These are phyloP conservation scores for Chimonanthus salicifolius DNA, from an alignment of 164 flowering plant genomes.

Conservation along the genomic window DNA sequence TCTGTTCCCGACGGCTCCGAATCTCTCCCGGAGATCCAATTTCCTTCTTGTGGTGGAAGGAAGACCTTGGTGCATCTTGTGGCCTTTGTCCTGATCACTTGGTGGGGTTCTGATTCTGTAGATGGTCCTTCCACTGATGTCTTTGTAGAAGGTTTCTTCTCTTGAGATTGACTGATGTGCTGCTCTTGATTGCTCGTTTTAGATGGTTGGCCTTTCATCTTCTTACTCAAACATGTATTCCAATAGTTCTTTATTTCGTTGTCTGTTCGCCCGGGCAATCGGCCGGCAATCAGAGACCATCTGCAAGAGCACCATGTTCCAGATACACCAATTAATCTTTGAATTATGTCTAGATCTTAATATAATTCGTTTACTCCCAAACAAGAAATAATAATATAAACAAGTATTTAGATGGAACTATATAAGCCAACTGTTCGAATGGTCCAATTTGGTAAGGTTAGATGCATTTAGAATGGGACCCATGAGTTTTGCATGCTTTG, in stretches of 20 bases:
- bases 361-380: too few species aligned
- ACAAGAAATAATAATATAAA: too few species aligned
- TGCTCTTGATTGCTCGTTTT: background rate
- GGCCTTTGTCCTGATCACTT: constrained; percentile 26
- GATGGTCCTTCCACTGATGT: background rate
- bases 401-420: too few species aligned
- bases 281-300: constrained; percentile 40
- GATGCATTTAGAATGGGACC: too few species aligned
- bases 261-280: constrained; percentile 48
- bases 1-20: background rate
- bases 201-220: constrained; percentile 11
- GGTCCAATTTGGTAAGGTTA: too few species aligned
- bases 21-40: background rate
- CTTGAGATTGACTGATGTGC: background rate
- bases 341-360: background rate
- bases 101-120: background rate
- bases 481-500: too few species aligned
- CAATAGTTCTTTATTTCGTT: constrained; percentile 47
- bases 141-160: too few species aligned
- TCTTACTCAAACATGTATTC: constrained; percentile 33
- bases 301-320: constrained; percentile 11
- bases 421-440: too few species aligned
- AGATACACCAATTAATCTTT: background rate
- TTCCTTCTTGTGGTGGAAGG: background rate
- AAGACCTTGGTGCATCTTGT: constrained; percentile 21